Base-by-base conservation (phyloP, 2,329 filamentous ascomycete genomes). In the Malbranchea cinnamomea region DNA sequence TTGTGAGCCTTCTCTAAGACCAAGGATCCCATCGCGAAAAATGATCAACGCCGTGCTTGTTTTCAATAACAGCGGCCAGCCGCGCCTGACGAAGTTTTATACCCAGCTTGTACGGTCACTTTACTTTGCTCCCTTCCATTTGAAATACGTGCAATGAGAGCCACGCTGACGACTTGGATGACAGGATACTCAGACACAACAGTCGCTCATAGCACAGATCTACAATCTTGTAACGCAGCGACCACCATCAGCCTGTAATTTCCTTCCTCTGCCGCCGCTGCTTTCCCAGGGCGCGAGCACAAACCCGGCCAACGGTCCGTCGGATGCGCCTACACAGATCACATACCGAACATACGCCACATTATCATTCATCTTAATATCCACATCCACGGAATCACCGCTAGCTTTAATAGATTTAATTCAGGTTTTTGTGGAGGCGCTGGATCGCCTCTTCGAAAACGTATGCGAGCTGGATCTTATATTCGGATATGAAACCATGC, bases 1-100 rank as follows among this genome's bases (percentile, higher is more conserved):
- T n/a, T n/a, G n/a, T n/a, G n/a, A n/a, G n/a, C n/a, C n/a, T n/a
- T n/a, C n/a, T n/a, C n/a, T n/a, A n/a, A n/a, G n/a, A n/a, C n/a
- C n/a, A n/a, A n/a, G n/a, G n/a, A n/a, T n/a, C n/a, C n/a, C n/a
- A n/a, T n/a, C n/a, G n/a, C n/a, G n/a, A n/a, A 34, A 25, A 6
- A 98, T 98, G 89, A 95, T 98, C 57, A 98, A 93, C 66, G 89
- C 91, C 18, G 87, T 98, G 38, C 68, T 98, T 42, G 87, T 98
- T 53, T 98, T 98, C 67, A 98, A 98, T 52, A 93, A 93, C 63
- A 83, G 87, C 46, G 89, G 89, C 40, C 87, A 98, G 59, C 87
- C 89, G 21, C 78, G 89, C 33, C 69, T 98, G 53, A 95, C 87
- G 46, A 95, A 95, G 50, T 98, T 98, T 66, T 98, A 98, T 56